These are phyloP conservation scores for Senna siamea DNA, from an alignment of 306 rosid species.

Conservation along the genomic window DNA sequence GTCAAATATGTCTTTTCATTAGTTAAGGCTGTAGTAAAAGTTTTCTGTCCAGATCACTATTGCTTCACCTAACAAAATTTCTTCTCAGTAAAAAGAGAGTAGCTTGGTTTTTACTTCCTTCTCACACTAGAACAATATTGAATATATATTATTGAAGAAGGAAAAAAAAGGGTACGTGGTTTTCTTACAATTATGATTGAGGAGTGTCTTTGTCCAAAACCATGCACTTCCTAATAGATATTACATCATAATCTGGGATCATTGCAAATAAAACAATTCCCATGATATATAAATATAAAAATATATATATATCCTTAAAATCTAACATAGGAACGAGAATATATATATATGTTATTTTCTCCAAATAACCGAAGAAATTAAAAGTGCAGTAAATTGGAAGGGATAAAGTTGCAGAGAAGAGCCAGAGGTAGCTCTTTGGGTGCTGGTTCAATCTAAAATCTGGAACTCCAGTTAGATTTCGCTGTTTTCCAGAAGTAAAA, in stretches of 20 bases:
- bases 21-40: constrained; percentile 51
- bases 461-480: constrained; percentile 48
- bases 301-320: neutral
- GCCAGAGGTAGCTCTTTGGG: constrained; percentile 23
- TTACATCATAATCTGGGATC: neutral
- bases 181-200: neutral
- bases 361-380: constrained; percentile 38
- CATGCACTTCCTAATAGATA: neutral
- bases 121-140: neutral
- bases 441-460: constrained; percentile 1
- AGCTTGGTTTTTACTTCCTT: neutral
- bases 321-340: neutral
- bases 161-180: constrained; percentile 4
- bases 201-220: constrained; percentile 1
- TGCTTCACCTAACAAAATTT: constrained; percentile 10
- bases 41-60: constrained; percentile 44
- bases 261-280: neutral
- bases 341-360: constrained; percentile 11
- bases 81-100: neutral
- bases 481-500: constrained; percentile 40
- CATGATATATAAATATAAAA: neutral
- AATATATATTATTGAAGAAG: neutral
- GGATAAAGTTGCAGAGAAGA: constrained; percentile 21
- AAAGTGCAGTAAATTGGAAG: constrained; percentile 13
- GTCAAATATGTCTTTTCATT: constrained; percentile 34